Evolutionary conservation across 805 yeast genomes (phyloP).

Genomic region (Wickerhamomyces queroliae): DNA sequence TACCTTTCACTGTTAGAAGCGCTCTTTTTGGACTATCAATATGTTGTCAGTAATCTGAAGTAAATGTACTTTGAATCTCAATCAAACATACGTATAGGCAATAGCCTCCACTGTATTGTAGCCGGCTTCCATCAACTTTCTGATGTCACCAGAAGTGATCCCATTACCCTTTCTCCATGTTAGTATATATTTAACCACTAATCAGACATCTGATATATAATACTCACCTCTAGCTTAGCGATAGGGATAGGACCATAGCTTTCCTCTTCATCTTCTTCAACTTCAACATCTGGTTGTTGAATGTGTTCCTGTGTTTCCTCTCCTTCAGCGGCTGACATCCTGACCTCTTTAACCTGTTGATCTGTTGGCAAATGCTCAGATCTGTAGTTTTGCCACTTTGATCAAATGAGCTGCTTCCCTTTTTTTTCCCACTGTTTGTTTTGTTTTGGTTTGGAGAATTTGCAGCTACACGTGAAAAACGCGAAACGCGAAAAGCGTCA

Average conservation of each 20-base stretch:
- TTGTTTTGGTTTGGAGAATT: background rate
- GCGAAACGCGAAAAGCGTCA: background rate
- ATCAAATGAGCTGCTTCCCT: background rate
- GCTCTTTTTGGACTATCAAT: constrained; percentile 58
- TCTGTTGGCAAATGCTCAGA: background rate
- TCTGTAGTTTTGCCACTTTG: constrained; percentile 1
- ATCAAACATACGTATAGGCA: constrained; percentile 61
- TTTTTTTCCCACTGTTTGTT: background rate
- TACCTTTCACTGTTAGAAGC: constrained; percentile 76
- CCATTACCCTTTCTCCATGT: constrained; percentile 63
- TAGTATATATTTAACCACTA: too few species aligned
- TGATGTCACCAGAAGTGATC: constrained; percentile 70
- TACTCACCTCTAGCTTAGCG: constrained; percentile 36
- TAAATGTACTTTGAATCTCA: background rate
- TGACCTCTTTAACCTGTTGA: background rate
- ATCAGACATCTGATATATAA: too few species aligned
- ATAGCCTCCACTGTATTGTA: constrained; percentile 86
- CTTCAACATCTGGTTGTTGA: constrained; percentile 9
- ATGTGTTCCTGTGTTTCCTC: constrained; percentile 6
- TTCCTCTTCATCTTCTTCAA: constrained; percentile 46
- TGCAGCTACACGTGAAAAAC: too few species aligned
- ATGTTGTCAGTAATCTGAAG: constrained; percentile 4
- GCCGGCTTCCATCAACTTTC: constrained; percentile 77
- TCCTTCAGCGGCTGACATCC: constrained; percentile 4
- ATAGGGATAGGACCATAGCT: constrained; percentile 53